Percentiles rank a stretch among this genome's conserved stretches.
phyloP scores from a whole-genome alignment of 192 early-diverging fungal species.

The Podila verticillata region DNA sequence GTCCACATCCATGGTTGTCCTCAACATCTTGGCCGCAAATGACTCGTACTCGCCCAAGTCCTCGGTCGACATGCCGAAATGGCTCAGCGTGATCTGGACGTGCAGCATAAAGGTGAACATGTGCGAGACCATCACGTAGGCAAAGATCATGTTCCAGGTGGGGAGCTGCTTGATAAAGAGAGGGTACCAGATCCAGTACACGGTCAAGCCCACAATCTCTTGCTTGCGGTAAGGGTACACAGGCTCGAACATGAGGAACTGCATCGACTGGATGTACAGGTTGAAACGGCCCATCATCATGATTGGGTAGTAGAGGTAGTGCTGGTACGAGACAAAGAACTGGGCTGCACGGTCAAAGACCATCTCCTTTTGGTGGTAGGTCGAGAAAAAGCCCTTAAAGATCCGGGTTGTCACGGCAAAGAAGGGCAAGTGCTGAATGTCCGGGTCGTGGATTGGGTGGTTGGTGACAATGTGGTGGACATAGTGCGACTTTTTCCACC shows the following conservation, averaged over 20 bases:
- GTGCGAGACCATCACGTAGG: constrained; percentile 84
- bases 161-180: constrained; percentile 76
- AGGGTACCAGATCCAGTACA: constrained; percentile 86
- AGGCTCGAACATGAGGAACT: constrained; percentile 69
- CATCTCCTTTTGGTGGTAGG: constrained; percentile 87
- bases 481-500: constrained; percentile 99
- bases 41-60: constrained; percentile 76
- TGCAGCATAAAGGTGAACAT: constrained; percentile 87
- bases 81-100: constrained; percentile 95
- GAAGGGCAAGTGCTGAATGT: constrained; percentile 98
- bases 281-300: constrained; percentile 94
- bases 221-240: constrained; percentile 78
- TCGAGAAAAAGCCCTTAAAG: constrained; percentile 86
- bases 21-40: constrained; percentile 86
- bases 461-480: constrained; percentile 98
- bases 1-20: constrained; percentile 97
- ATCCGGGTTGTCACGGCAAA: constrained; percentile 86
- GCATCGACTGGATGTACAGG: constrained; percentile 81
- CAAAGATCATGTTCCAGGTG: constrained; percentile 65
- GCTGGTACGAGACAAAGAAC: constrained; percentile 84
- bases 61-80: constrained; percentile 94
- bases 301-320: constrained; percentile 87
- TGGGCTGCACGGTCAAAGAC: constrained; percentile 80
- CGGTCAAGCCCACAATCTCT: constrained; percentile 76
- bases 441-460: constrained; percentile 93